Evolutionary conservation across 169 alveolate genomes (phyloP).

Genomic region (Plasmodium malariae): DNA sequence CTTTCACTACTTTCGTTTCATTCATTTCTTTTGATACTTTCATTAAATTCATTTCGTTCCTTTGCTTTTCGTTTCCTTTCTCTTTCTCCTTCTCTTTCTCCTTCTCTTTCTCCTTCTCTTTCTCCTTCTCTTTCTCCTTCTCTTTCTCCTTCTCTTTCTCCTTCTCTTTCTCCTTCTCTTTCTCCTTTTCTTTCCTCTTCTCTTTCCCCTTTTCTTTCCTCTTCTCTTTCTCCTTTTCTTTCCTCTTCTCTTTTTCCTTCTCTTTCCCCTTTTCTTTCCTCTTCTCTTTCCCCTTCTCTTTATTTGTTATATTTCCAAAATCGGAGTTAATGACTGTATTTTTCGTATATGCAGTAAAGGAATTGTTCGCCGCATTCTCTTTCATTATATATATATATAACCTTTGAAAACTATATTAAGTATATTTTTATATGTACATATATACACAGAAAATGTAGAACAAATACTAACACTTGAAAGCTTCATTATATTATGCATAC

Average conservation of each 20-base stretch:
- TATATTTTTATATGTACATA: too few species aligned
- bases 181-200: slow-evolving; percentile 8
- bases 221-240: not conserved
- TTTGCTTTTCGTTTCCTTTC: not conserved
- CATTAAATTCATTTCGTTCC: too few species aligned
- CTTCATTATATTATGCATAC: too few species aligned
- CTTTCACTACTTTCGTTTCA: too few species aligned
- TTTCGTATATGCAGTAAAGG: slow-evolving; percentile 19
- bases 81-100: not conserved
- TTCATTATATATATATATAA: slow-evolving; percentile 25
- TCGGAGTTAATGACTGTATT: not conserved
- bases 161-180: not conserved
- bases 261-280: not conserved
- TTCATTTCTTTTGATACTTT: too few species aligned
- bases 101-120: not conserved
- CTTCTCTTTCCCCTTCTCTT: not conserved
- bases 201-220: not conserved
- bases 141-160: not conserved
- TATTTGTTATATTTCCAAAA: not conserved
- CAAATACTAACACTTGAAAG: too few species aligned
- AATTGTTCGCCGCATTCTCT: not conserved
- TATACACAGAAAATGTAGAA: too few species aligned
- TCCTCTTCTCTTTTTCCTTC: not conserved
- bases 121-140: not conserved
- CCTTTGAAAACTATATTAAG: too few species aligned